A percentile compares a stretch with the other conserved stretches of the same genome.
Evolutionary conservation across 2,329 filamentous ascomycete genomes (phyloP).

Genomic region (Lomentospora prolificans): DNA sequence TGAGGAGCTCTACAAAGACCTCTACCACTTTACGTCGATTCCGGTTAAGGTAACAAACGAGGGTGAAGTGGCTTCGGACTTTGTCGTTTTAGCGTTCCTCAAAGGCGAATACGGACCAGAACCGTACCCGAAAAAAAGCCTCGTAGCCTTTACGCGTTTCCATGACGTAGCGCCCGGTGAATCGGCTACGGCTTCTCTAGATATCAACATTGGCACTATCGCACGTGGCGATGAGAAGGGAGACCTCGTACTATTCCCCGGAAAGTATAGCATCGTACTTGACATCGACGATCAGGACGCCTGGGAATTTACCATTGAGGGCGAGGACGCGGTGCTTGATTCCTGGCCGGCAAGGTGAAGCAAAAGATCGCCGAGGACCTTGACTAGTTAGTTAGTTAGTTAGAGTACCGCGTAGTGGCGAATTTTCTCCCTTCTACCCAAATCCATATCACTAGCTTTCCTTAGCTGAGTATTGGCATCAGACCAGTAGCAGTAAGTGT

Average conservation of each 20-base stretch:
- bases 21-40: slow-evolving; percentile 26
- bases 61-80: slow-evolving; percentile 37
- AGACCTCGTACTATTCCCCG: slow-evolving; percentile 6
- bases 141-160: slow-evolving; percentile 19
- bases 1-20: slow-evolving; percentile 28
- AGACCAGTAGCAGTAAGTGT: no score
- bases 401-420: no score
- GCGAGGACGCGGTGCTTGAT: slow-evolving; percentile 1
- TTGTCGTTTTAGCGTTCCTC: slow-evolving; percentile 40
- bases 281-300: slow-evolving; percentile 4
- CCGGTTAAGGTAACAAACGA: slow-evolving; percentile 33
- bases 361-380: no score
- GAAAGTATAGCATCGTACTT: slow-evolving; percentile 3
- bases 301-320: slow-evolving; percentile 5
- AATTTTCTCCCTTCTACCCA: no score
- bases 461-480: no score
- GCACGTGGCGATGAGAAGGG: slow-evolving; percentile 1
- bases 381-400: no score
- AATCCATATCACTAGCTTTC: no score
- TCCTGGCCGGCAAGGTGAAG: slow-evolving; percentile 2
- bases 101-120: slow-evolving; percentile 32
- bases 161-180: slow-evolving; percentile 4
- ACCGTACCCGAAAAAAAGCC: slow-evolving; percentile 41
- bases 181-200: not conserved
- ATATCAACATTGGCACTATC: slow-evolving; percentile 6